Evolutionary conservation across 2,329 filamentous ascomycete genomes (phyloP).

Genomic region (Colletotrichum sp.): DNA sequence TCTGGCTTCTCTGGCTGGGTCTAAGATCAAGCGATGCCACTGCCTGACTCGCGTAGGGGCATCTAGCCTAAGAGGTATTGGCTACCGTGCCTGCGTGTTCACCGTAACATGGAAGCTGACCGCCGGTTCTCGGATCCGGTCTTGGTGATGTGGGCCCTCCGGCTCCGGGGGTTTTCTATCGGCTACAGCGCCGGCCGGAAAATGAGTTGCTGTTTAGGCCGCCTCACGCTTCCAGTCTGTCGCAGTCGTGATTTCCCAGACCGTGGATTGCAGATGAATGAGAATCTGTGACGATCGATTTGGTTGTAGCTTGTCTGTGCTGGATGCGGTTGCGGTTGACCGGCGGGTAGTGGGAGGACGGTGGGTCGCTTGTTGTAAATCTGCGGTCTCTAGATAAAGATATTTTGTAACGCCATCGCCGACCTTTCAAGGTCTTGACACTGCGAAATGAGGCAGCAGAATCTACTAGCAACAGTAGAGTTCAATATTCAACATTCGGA

Average conservation of each 20-base stretch:
- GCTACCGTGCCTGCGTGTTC: not conserved
- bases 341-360: too few species aligned
- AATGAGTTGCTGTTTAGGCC: rapidly evolving
- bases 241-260: rapidly evolving
- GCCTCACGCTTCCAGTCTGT: not conserved
- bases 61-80: not conserved
- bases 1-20: not conserved
- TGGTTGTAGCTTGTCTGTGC: too few species aligned
- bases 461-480: too few species aligned
- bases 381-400: too few species aligned
- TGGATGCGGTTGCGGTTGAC: too few species aligned
- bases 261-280: not conserved
- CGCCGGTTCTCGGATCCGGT: not conserved
- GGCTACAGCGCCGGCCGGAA: not conserved
- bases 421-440: too few species aligned
- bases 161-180: not conserved
- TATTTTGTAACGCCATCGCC: too few species aligned
- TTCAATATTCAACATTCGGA: too few species aligned
- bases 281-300: not conserved
- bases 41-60: not conserved
- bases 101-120: not conserved
- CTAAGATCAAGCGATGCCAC: not conserved
- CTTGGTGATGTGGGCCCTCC: not conserved
- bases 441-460: too few species aligned
- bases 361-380: too few species aligned